Evolutionary conservation across 2,329 filamentous ascomycete species (phyloP), one percentile per base, ranked within the genome.

Genomic region (Alternaria gaisen): DNA sequence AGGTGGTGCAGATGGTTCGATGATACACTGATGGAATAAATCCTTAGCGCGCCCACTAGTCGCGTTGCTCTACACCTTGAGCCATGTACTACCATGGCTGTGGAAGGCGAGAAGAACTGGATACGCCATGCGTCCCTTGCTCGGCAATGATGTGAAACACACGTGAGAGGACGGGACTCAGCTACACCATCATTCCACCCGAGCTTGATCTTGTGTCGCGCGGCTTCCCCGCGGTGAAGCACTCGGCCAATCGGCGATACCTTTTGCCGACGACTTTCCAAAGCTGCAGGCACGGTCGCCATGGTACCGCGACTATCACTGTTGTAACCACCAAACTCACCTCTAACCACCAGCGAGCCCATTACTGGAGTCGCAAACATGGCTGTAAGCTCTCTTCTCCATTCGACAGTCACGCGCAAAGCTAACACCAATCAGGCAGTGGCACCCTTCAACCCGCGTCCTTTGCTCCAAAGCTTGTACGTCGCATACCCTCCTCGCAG

Each of bases 371-470:
- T 68, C 62, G 62, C 66, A 70, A 79, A 47, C 59, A 81, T 81
- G 79, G 78, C 77, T 73, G 80, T 80, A 75, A 56, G 61, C 53
- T 24, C 28, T 20, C 22, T 12, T 9, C 10, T 32, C 12, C 4
- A 0, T 6, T 5, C 3, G 1, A 6, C 16, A 9, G 3, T 26
- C n/a, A 2, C 34, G 41, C 44, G 38, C 53, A 54, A 36, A n/a
- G 62, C 70, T 75, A 65, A 76, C 54, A 3, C 1, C 3, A 5
- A 12, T 5, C 51, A 76, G 72, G 66, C 70, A 48, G 70, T 96
- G 83, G 90, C 96, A 80, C 95, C 95, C 66, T 86, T 98, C 76
- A 99, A 99, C 86, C 95, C 95, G 77, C 92, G 94, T 80, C 95
- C 95, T 43, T 93, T 97, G 87, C 91, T 99, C 78, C 93, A 97